A percentile compares a stretch with the other conserved stretches of the same genome.
Conservation (phyloP, 2,329 filamentous ascomycete species). For the Bimuria novae-zelandiae region DNA sequence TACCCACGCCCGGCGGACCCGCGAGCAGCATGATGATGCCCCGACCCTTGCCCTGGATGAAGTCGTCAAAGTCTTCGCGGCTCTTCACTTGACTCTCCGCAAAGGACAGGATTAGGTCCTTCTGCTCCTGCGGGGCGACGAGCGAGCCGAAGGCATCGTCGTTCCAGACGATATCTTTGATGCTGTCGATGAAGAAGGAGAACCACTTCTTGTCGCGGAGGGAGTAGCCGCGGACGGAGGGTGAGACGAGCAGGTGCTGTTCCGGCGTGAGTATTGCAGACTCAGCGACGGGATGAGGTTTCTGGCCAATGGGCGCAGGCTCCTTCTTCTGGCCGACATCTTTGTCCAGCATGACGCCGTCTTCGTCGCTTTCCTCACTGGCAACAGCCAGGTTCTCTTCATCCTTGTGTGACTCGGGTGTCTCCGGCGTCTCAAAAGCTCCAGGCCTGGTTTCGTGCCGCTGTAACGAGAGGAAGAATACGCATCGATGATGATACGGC, state of each 20-base stretch:
- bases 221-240: slow-evolving; percentile 45
- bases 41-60: slow-evolving; percentile 49
- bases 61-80: slow-evolving; percentile 19
- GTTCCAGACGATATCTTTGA: slow-evolving; percentile 52
- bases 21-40: slow-evolving; percentile 38
- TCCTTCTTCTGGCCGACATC: slow-evolving; percentile 2
- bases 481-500: slow-evolving; percentile 55
- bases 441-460: slow-evolving; percentile 11
- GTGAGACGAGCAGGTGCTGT: slow-evolving; percentile 46
- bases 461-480: slow-evolving; percentile 42
- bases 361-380: slow-evolving; percentile 14
- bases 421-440: slow-evolving; percentile 11
- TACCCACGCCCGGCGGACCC: slow-evolving; percentile 55
- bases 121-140: slow-evolving; percentile 34
- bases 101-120: slow-evolving; percentile 59
- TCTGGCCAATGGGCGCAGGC: neutral
- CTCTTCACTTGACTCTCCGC: slow-evolving; percentile 69
- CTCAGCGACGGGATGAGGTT: neutral
- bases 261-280: neutral
- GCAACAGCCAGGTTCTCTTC: slow-evolving; percentile 33
- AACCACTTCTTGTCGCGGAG: slow-evolving; percentile 36
- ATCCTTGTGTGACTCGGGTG: slow-evolving; percentile 3
- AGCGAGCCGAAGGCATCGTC: slow-evolving; percentile 52
- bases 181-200: slow-evolving; percentile 41
- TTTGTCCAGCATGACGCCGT: slow-evolving; percentile 12